These are phyloP conservation scores for Cornus suecica DNA, from an alignment of 148 eudicot genomes.

Conservation along the genomic window DNA sequence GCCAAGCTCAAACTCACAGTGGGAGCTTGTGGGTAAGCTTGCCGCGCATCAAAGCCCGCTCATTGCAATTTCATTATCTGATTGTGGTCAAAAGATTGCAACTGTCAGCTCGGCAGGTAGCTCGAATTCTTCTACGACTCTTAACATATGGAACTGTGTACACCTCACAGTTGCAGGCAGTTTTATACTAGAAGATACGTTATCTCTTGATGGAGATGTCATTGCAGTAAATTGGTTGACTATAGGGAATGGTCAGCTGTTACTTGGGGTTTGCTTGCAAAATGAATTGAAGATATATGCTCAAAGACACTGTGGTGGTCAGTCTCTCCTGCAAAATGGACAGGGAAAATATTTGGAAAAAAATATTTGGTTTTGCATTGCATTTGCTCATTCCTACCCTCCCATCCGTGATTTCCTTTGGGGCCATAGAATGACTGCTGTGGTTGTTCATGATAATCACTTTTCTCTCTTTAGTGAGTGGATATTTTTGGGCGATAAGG, in stretches of 20 bases:
- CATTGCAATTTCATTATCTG: slow-evolving; percentile 49
- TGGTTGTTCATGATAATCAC: slow-evolving; percentile 59
- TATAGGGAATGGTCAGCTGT: slow-evolving; percentile 61
- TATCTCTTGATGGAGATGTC: slow-evolving; percentile 47
- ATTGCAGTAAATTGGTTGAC: slow-evolving; percentile 64
- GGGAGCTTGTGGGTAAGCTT: slow-evolving; percentile 86
- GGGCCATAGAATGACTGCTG: slow-evolving; percentile 63
- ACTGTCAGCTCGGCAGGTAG: slow-evolving; percentile 38
- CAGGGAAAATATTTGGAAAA: slow-evolving; percentile 33
- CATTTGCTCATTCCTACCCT: slow-evolving; percentile 36
- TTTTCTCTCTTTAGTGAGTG: slow-evolving; percentile 72
- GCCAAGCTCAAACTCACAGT: slow-evolving; percentile 32
- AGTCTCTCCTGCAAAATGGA: slow-evolving; percentile 22
- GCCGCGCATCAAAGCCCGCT: slow-evolving; percentile 56
- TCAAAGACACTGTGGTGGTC: slow-evolving; percentile 36
- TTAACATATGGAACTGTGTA: slow-evolving; percentile 71
- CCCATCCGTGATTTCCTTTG: slow-evolving; percentile 57
- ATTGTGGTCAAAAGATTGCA: slow-evolving; percentile 78
- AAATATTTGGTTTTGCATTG: slow-evolving; percentile 73
- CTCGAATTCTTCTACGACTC: slow-evolving; percentile 27
- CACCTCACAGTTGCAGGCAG: slow-evolving; percentile 47
- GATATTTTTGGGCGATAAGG: slow-evolving; percentile 34
- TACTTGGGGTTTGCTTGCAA: slow-evolving; percentile 76
- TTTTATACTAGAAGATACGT: slow-evolving; percentile 60
- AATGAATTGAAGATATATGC: slow-evolving; percentile 77